Evolutionary conservation across 2,329 filamentous ascomycete species (phyloP).

Genomic region (Colletotrichum sp.): DNA sequence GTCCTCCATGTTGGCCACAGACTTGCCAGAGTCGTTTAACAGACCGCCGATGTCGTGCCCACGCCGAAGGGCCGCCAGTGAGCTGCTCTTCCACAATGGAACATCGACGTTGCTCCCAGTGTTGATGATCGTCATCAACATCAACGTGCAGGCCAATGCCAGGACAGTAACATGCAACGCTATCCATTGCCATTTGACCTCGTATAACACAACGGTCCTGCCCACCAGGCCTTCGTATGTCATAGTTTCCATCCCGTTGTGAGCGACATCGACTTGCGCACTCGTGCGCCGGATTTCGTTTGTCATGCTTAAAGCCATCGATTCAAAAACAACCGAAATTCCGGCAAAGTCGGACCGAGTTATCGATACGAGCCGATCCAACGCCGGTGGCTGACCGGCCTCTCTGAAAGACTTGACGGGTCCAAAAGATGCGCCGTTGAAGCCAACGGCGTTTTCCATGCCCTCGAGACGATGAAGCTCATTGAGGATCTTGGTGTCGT

Average conservation of each 20-base stretch:
- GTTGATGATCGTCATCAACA: not conserved
- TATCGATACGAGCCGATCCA: not conserved
- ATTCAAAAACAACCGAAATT: not conserved
- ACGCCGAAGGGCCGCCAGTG: not conserved
- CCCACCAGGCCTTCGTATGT: not conserved
- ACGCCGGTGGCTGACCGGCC: not conserved
- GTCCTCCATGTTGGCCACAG: slow-evolving; percentile 17
- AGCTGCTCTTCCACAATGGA: slow-evolving; percentile 9
- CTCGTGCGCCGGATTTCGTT: not conserved
- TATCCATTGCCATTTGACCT: slow-evolving; percentile 5
- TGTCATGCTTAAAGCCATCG: not conserved
- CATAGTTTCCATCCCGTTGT: not conserved
- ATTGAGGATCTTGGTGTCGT: not conserved
- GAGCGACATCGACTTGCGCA: not conserved
- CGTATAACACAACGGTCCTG: not conserved
- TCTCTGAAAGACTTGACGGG: not conserved
- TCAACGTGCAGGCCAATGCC: not conserved
- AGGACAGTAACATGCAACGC: not conserved
- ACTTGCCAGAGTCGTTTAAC: not conserved
- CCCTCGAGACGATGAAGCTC: not conserved
- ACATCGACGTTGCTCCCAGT: not conserved
- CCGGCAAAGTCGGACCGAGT: not conserved
- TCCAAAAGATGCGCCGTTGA: not conserved
- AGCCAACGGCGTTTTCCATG: not conserved
- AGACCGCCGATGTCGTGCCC: not conserved